phyloP scores from a whole-genome alignment of 352 stramenopile species.

The Globisporangium parvum region DNA sequence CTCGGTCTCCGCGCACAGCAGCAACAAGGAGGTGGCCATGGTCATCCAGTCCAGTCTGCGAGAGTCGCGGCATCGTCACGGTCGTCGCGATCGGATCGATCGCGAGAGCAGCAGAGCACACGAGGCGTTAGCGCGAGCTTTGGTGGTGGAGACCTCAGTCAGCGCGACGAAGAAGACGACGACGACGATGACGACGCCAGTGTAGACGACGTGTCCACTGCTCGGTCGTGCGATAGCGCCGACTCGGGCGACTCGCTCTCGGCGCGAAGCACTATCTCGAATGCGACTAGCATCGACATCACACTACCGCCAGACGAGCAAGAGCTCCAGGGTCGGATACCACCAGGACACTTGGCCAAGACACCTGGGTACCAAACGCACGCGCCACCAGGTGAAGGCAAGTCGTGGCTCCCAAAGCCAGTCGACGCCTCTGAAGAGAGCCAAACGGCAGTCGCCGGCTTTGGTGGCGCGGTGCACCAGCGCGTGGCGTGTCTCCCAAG shows the following conservation, averaged over 20 bases:
- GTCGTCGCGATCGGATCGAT: constrained; percentile 4
- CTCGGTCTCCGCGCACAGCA: constrained; percentile 72
- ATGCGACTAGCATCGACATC: constrained; percentile 36
- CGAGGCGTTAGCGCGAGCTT: not conserved
- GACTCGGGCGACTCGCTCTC: constrained; percentile 20
- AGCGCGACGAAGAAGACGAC: not conserved
- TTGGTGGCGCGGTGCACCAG: constrained; percentile 49
- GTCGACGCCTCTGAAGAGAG: constrained; percentile 45
- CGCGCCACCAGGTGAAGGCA: constrained; percentile 44
- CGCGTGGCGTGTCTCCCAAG: constrained; percentile 60
- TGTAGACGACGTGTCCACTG: constrained; percentile 19
- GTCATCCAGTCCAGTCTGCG: not conserved
- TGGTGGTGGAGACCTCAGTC: too few relatives aligned
- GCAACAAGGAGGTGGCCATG: constrained; percentile 5
- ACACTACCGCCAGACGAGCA: constrained; percentile 51
- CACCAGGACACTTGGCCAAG: constrained; percentile 36
- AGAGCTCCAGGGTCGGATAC: constrained; percentile 21
- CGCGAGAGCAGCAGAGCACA: not conserved
- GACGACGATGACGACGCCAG: constrained; percentile 14
- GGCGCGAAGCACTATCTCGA: constrained; percentile 27
- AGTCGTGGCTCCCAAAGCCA: constrained; percentile 45
- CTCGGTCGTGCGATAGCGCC: constrained; percentile 25
- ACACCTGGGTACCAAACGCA: constrained; percentile 56
- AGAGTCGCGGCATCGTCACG: not conserved
- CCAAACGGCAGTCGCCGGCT: constrained; percentile 62